phyloP scores from a whole-genome alignment of 768 basidiomycete genomes.

The Mycena maculata region DNA sequence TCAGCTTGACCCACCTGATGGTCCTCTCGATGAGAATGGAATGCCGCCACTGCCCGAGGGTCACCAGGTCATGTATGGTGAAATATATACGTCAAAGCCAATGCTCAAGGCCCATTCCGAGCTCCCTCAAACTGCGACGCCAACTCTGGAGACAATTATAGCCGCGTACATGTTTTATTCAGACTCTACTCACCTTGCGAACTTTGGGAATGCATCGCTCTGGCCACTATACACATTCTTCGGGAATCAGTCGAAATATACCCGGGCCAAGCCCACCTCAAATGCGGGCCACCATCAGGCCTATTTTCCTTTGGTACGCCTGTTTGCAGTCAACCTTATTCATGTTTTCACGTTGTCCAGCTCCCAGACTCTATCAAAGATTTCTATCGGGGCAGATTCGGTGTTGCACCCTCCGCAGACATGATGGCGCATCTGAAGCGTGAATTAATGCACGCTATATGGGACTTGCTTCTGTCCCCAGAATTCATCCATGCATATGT shows the following conservation, averaged over 20 bases:
- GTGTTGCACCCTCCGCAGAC: no score
- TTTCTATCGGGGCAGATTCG: no score
- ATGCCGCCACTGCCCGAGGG: slow-evolving; percentile 6
- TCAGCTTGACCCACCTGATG: background rate
- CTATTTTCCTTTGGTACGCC: slow-evolving; percentile 54
- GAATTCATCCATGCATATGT: slow-evolving; percentile 42
- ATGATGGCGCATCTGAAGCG: no score
- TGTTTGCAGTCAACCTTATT: no score
- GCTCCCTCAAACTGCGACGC: background rate
- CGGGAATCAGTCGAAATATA: slow-evolving; percentile 61
- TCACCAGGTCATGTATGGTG: slow-evolving; percentile 27
- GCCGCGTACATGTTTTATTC: slow-evolving; percentile 47
- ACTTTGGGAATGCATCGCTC: slow-evolving; percentile 49
- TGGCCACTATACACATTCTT: slow-evolving; percentile 61
- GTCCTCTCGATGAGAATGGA: background rate
- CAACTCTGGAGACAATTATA: slow-evolving; percentile 34
- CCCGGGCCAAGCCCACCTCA: slow-evolving; percentile 41
- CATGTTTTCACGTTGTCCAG: slow-evolving; percentile 48
- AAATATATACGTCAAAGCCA: no score
- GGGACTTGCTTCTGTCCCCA: slow-evolving; percentile 40
- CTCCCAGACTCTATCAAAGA: slow-evolving; percentile 48
- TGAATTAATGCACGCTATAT: no score
- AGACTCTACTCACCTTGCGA: slow-evolving; percentile 49
- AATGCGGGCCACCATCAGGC: slow-evolving; percentile 48
- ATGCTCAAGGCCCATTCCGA: slow-evolving; percentile 21